Conservation (phyloP, 2,329 filamentous ascomycete genomes). For the Magnaporthales sp. region DNA sequence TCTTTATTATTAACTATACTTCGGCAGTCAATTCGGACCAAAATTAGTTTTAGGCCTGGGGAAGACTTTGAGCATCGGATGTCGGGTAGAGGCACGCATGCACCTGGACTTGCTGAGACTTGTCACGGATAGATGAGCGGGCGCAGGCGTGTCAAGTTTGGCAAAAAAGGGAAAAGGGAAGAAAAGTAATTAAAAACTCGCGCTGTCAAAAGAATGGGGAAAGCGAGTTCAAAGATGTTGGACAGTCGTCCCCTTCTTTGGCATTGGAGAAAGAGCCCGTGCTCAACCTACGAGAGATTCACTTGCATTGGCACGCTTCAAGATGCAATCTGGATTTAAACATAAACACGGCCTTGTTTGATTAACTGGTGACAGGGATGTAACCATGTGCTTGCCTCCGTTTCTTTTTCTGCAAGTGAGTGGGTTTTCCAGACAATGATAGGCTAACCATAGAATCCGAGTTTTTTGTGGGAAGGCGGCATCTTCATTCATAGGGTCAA, state of each 20-base stretch:
- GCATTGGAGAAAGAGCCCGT: background rate
- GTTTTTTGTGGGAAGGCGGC: no score
- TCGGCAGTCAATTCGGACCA: background rate
- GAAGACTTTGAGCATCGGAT: background rate
- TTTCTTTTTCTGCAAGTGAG: background rate
- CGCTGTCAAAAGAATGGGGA: background rate
- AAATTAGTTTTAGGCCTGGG: background rate
- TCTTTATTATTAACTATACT: background rate
- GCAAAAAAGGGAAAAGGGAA: background rate
- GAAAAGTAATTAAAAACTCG: background rate
- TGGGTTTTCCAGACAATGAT: background rate
- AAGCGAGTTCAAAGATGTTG: background rate
- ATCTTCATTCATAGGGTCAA: no score
- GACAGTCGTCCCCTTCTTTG: background rate
- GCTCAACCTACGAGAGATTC: background rate
- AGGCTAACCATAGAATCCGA: background rate
- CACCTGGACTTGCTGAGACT: background rate
- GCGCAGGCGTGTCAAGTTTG: background rate
- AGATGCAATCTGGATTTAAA: background rate
- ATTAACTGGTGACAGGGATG: background rate
- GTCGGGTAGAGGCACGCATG: background rate
- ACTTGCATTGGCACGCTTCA: background rate
- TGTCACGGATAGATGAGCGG: background rate
- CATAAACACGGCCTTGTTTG: background rate
- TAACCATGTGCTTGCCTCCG: background rate